Conservation (phyloP, 129 eudicot genomes). For the Centella asiatica region DNA sequence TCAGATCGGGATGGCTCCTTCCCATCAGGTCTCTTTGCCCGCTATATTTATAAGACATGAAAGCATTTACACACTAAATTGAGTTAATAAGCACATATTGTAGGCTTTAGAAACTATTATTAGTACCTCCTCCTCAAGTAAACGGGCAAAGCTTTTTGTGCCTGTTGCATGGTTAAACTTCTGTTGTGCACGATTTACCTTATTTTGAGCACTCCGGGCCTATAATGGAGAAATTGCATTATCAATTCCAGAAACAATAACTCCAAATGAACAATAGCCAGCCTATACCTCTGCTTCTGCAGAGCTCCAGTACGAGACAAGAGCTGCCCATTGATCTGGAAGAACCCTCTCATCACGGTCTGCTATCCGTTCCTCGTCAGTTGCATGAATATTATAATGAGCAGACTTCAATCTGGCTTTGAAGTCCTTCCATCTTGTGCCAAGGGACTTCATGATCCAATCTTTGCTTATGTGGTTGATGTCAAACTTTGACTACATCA, state of each 20-base stretch:
- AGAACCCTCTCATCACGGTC: slow-evolving; percentile 51
- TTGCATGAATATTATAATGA: slow-evolving; percentile 33
- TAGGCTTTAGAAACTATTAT: slow-evolving; percentile 6
- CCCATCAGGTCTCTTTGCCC: slow-evolving; percentile 46
- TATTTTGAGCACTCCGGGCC: slow-evolving; percentile 45
- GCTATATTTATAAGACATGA: slow-evolving; percentile 18
- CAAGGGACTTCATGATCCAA: slow-evolving; percentile 51
- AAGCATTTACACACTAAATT: not conserved
- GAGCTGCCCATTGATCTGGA: slow-evolving; percentile 52
- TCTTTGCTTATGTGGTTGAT: slow-evolving; percentile 34
- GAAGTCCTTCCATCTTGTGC: slow-evolving; percentile 47
- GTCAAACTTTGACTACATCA: slow-evolving; percentile 42
- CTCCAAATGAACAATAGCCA: not conserved
- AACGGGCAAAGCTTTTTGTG: slow-evolving; percentile 44
- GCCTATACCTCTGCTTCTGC: slow-evolving; percentile 32
- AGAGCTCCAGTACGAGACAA: slow-evolving; percentile 45
- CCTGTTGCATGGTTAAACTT: slow-evolving; percentile 40
- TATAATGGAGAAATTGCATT: too few relatives aligned
- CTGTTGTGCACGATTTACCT: slow-evolving; percentile 36
- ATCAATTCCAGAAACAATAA: too few relatives aligned
- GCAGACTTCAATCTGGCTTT: slow-evolving; percentile 33
- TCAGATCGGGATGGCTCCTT: slow-evolving; percentile 46
- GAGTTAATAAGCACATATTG: not conserved
- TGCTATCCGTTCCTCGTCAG: slow-evolving; percentile 48
- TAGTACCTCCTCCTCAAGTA: slow-evolving; percentile 50